Evolutionary conservation across 345 rosid genomes (phyloP), one percentile per base, ranked within the genome.

Genomic region (Citrus reticulata): DNA sequence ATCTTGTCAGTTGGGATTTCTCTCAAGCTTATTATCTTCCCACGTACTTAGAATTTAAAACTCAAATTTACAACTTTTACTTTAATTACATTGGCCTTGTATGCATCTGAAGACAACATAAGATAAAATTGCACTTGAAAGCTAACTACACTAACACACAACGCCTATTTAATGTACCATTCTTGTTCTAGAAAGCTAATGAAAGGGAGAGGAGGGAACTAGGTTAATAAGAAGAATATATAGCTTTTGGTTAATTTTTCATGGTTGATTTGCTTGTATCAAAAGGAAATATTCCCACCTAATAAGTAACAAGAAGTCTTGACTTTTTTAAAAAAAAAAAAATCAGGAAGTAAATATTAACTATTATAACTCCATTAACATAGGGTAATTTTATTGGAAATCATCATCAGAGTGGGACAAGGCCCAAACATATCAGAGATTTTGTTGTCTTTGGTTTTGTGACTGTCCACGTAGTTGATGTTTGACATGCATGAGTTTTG

Each of bases 221-320:
- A 60, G 83, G 61, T n/a, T 72, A 74, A 62, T 58, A 30, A 60
- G 63, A 66, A 59, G 42, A 20, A 35, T 72, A 32, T 46, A 24
- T 58, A 81, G 67, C 29, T 16, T 70, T 42, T 29, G 32, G 35
- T 73, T 79, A 70, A 57, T 17, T 54, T 54, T 54, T 54, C 22
- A 17, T 54, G 59, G 72, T 55, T 77, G 60, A 78, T 81, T 13
- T 70, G 80, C 79, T 83, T 78, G 72, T 58, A 58, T 64, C 6
- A 24, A 77, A 42, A 70, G 79, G 34, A 71, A 79, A 42, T 51
- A 29, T 46, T 66, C 84, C 67, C 59, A 85, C 86, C 88, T 85
- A 87, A 83, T 78, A n/a, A 63, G 78, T 81, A 87, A 84, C 87
- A 83, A 83, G 81, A 79, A 81, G 68, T 68, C 78, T 87, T 83